A percentile compares a stretch with the other conserved stretches of the same genome.
phyloP scores from a whole-genome alignment of 208 protist genomes.

The Acanthamoeba lenticulata region DNA sequence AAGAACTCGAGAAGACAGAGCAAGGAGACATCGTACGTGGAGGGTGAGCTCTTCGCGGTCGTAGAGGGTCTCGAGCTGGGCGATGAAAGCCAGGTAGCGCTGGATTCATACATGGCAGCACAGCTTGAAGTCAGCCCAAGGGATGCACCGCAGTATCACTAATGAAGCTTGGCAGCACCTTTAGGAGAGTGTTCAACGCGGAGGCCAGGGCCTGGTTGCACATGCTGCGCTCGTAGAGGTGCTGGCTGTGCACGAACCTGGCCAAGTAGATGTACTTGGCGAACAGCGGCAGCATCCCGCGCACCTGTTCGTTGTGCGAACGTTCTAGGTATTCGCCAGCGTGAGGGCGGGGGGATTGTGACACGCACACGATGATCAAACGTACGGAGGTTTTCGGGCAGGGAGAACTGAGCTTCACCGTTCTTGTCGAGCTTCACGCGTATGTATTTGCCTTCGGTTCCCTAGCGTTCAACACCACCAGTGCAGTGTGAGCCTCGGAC shows the following conservation, averaged over 20 bases:
- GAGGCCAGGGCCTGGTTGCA: slow-evolving; percentile 27
- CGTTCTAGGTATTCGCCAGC: neutral
- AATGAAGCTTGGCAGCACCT: neutral
- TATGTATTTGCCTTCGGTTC: slow-evolving; percentile 32
- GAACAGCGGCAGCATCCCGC: neutral
- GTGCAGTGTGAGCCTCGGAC: neutral
- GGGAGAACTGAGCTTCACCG: neutral
- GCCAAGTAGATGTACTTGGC: slow-evolving; percentile 12
- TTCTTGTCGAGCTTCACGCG: neutral
- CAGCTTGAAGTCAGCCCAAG: neutral
- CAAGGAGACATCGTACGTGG: neutral
- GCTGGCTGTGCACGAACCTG: slow-evolving; percentile 2
- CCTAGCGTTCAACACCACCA: neutral
- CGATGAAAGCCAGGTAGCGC: slow-evolving; percentile 23
- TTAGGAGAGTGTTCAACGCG: neutral
- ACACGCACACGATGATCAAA: neutral
- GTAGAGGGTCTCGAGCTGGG: slow-evolving; percentile 14
- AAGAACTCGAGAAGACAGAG: neutral
- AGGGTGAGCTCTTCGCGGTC: slow-evolving; percentile 16
- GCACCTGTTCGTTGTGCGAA: neutral
- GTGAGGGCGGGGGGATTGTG: neutral
- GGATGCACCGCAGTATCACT: neutral
- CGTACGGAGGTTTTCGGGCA: slow-evolving; percentile 15
- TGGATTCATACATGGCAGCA: neutral
- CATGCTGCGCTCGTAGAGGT: slow-evolving; percentile 27